A percentile compares a stretch with the other conserved stretches of the same genome.
Conservation (phyloP, 192 early-diverging fungal species). For the Dispira simplex region DNA sequence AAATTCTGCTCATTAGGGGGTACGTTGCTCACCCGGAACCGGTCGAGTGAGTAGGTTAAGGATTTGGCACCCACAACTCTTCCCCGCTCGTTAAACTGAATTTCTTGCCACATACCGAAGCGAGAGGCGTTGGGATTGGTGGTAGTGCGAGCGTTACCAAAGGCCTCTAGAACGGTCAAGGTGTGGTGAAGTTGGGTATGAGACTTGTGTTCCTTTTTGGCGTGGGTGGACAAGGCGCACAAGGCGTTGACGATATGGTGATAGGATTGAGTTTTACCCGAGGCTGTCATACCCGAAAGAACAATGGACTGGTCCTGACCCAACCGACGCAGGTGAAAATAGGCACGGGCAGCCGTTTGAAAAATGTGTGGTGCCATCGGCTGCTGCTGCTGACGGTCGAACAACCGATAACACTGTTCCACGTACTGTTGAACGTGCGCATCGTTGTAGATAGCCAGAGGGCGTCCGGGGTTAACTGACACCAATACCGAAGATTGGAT, state of each 20-base stretch:
- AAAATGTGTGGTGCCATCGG: conserved; percentile 38
- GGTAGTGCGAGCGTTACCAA: conserved; percentile 50
- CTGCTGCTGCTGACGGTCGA: conserved; percentile 15
- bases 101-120: conserved; percentile 68
- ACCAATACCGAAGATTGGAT: conserved; percentile 31
- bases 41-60: conserved; percentile 51
- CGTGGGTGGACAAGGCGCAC: conserved; percentile 50
- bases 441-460: conserved; percentile 25
- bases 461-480: conserved; percentile 29
- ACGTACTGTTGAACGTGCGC: conserved; percentile 30
- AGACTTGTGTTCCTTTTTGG: conserved; percentile 58
- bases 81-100: conserved; percentile 79
- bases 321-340: conserved; percentile 46
- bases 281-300: conserved; percentile 69
- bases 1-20: conserved; percentile 44
- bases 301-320: conserved; percentile 51
- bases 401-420: conserved; percentile 32
- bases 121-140: conserved; percentile 53
- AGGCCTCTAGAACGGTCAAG: conserved; percentile 60
- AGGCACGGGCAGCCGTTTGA: conserved; percentile 51
- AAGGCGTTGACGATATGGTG: conserved; percentile 57
- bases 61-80: conserved; percentile 68
- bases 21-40: conserved; percentile 36
- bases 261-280: conserved; percentile 70
- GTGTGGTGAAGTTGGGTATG: conserved; percentile 52